Evolutionary conservation across 805 yeast species (phyloP).

Genomic region (Candida michaelii): DNA sequence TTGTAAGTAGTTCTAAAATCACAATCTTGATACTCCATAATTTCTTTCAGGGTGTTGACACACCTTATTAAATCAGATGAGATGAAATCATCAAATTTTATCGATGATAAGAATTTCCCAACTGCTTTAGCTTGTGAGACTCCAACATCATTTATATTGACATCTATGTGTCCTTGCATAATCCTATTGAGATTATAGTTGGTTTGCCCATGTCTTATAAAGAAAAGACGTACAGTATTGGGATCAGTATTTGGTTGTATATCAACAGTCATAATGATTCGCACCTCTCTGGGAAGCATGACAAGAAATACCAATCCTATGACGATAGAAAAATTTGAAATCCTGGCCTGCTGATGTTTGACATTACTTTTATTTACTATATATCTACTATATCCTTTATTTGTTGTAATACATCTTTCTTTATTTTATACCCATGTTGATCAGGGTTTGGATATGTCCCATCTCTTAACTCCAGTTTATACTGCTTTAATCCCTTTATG

Average conservation of each 20-base stretch:
- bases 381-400: slow-evolving; percentile 11
- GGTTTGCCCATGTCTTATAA: slow-evolving; percentile 86
- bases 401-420: slow-evolving; percentile 52
- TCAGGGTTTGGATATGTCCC: slow-evolving; percentile 60
- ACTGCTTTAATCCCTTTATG: slow-evolving; percentile 50
- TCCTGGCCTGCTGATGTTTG: too few species aligned
- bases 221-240: slow-evolving; percentile 47
- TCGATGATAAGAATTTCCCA: slow-evolving; percentile 44
- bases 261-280: slow-evolving; percentile 20
- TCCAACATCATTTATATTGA: slow-evolving; percentile 64
- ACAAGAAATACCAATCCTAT: too few species aligned
- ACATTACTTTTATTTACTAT: background rate
- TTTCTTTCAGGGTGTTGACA: slow-evolving; percentile 51
- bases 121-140: slow-evolving; percentile 55
- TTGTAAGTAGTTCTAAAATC: slow-evolving; percentile 28
- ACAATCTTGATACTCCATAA: slow-evolving; percentile 29
- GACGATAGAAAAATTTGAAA: too few species aligned
- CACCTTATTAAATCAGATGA: slow-evolving; percentile 62
- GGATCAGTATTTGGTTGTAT: slow-evolving; percentile 33
- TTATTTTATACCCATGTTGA: slow-evolving; percentile 66
- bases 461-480: slow-evolving; percentile 57
- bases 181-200: slow-evolving; percentile 66
- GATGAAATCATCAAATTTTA: slow-evolving; percentile 46
- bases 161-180: slow-evolving; percentile 77
- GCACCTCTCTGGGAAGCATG: too few species aligned